A percentile compares a stretch with the other conserved stretches of the same genome.
phyloP scores from a whole-genome alignment of 352 stramenopile species.

The Pythium grandisporangium region DNA sequence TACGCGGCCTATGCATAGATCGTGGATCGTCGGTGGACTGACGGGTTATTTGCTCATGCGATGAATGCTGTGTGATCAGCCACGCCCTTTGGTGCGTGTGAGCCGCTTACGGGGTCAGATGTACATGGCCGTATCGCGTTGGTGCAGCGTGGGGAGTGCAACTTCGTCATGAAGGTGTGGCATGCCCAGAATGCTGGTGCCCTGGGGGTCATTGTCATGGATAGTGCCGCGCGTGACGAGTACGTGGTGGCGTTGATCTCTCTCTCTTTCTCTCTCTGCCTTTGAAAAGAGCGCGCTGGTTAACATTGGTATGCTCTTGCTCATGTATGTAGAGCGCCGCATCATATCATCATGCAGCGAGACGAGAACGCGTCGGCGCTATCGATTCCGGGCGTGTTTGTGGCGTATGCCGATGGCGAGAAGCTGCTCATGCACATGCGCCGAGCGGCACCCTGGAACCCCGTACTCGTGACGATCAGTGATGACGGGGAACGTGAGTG shows the following conservation, averaged over 20 bases:
- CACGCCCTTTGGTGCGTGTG: conserved; percentile 51
- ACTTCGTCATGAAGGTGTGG: conserved; percentile 42
- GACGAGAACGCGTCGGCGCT: conserved; percentile 59
- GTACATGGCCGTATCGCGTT: conserved; percentile 61
- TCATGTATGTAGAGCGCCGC: conserved; percentile 30
- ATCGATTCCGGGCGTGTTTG: conserved; percentile 62
- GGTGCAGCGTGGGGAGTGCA: conserved; percentile 64
- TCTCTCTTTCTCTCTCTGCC: no score
- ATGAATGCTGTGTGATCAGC: conserved; percentile 14
- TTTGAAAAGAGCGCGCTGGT: no score
- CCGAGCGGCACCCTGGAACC: conserved; percentile 36
- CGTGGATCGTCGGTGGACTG: neutral
- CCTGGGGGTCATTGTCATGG: conserved; percentile 65
- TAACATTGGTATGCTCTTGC: neutral
- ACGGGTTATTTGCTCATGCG: no score
- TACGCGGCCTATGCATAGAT: conserved; percentile 1
- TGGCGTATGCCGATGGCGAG: conserved; percentile 56
- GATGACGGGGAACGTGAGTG: conserved; percentile 46
- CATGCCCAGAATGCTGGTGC: conserved; percentile 57
- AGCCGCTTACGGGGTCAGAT: conserved; percentile 23
- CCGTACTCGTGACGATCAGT: conserved; percentile 48
- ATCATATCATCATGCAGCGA: conserved; percentile 82
- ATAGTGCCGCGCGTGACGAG: conserved; percentile 39
- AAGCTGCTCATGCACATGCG: conserved; percentile 31
- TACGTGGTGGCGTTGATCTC: conserved; percentile 25